These are phyloP conservation scores for Vanrija pseudolonga DNA, from an alignment of 1,284 basidiomycete species.

Conservation along the genomic window DNA sequence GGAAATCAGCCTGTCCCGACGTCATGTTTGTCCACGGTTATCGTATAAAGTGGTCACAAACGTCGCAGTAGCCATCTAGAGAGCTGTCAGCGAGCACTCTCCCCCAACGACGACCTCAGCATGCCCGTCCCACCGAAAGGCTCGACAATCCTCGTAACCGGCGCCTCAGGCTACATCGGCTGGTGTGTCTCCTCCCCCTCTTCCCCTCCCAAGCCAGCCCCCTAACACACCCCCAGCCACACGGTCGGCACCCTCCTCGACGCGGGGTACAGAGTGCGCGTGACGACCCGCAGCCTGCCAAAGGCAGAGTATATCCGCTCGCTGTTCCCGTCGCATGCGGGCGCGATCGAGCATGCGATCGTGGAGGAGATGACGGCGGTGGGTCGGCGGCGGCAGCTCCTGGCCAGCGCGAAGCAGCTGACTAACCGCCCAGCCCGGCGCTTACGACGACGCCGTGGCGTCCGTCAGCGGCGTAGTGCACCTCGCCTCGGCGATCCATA, in stretches of 20 bases:
- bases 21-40: no score
- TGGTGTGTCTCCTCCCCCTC: neutral
- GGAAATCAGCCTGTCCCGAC: no score
- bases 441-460: conserved; percentile 65
- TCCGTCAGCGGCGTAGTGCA: conserved; percentile 58
- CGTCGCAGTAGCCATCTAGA: no score
- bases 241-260: neutral
- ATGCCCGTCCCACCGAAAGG: no score
- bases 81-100: no score
- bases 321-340: neutral
- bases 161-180: neutral
- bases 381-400: no score
- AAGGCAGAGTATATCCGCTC: neutral
- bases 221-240: no score
- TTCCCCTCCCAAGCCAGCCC: neutral
- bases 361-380: neutral
- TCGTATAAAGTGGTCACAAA: no score
- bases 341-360: neutral
- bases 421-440: conserved; percentile 55
- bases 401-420: neutral
- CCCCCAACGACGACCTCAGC: no score
- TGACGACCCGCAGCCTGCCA: no score
- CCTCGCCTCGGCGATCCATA: conserved; percentile 20
- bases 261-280: neutral
- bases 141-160: neutral